Evolutionary conservation across 1,284 basidiomycete genomes (phyloP).

Genomic region (Ustilago lituana): DNA sequence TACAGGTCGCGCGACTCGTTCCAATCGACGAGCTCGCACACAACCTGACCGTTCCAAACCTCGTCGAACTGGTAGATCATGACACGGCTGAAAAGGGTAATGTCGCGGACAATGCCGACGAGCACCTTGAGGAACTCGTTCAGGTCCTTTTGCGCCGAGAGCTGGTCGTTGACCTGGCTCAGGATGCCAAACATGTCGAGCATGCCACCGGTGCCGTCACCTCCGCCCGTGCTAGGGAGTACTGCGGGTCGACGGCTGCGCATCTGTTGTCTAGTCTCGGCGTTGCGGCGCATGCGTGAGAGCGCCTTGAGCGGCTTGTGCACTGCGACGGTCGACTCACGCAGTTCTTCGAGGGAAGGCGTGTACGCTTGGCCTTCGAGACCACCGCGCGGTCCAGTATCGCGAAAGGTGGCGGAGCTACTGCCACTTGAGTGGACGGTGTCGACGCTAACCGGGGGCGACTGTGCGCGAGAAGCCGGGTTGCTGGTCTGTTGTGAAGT

Average conservation of each 20-base stretch:
- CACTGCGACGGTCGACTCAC: constrained; percentile 79
- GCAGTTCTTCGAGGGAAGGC: constrained; percentile 70
- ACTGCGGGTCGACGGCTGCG: constrained; percentile 29
- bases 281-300: constrained; percentile 70
- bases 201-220: constrained; percentile 42
- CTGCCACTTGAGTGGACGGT: constrained; percentile 45
- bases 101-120: constrained; percentile 82
- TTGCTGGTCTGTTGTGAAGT: not conserved
- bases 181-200: constrained; percentile 71
- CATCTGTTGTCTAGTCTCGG: constrained; percentile 27
- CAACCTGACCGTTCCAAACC: constrained; percentile 75
- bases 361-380: constrained; percentile 49
- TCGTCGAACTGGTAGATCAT: constrained; percentile 87
- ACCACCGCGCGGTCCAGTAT: constrained; percentile 17
- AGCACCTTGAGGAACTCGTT: constrained; percentile 80
- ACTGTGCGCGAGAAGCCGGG: constrained; percentile 10
- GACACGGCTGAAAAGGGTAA: constrained; percentile 73
- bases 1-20: constrained; percentile 81
- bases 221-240: constrained; percentile 26
- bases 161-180: constrained; percentile 85
- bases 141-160: constrained; percentile 77
- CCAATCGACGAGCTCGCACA: constrained; percentile 86
- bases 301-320: constrained; percentile 80
- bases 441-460: constrained; percentile 37
- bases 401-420: constrained; percentile 19